A percentile compares a stretch with the other conserved stretches of the same genome.
Conservation (phyloP, 768 basidiomycete species). For the Phlegmacium glaucopus region DNA sequence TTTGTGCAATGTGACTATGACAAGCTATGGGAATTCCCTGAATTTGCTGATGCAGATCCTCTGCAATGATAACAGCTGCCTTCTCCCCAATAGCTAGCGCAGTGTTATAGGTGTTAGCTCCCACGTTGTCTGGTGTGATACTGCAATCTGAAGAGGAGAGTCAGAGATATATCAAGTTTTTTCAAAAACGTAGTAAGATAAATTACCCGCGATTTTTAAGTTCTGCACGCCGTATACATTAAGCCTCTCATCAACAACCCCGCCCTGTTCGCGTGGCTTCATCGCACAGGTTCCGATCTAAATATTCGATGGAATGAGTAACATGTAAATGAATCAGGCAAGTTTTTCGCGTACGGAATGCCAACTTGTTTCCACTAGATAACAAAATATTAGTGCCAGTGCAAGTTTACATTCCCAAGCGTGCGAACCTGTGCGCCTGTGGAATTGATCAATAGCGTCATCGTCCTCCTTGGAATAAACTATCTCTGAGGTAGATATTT, state of each 20-base stretch:
- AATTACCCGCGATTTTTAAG: conserved; percentile 27
- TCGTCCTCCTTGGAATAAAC: conserved; percentile 39
- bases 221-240: conserved; percentile 28
- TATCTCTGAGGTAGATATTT: conserved; percentile 25
- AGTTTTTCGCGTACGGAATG: conserved; percentile 34
- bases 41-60: too few relatives aligned
- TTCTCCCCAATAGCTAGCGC: conserved; percentile 52
- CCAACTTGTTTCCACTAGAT: conserved; percentile 38
- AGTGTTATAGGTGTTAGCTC: conserved; percentile 34
- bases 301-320: not conserved
- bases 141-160: conserved; percentile 18
- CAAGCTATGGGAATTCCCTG: too few relatives aligned
- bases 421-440: conserved; percentile 26
- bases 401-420: too few relatives aligned
- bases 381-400: too few relatives aligned
- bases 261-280: conserved; percentile 24
- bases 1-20: too few relatives aligned
- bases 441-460: too few relatives aligned
- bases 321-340: not conserved
- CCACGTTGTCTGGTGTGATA: conserved; percentile 29
- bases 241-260: conserved; percentile 24
- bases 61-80: conserved; percentile 51
- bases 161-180: not conserved
- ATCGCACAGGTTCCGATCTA: conserved; percentile 25
- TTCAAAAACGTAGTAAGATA: too few relatives aligned